A percentile compares a stretch with the other conserved stretches of the same genome.
phyloP scores from a whole-genome alignment of 257 asterid species.

The Primulina tabacum region DNA sequence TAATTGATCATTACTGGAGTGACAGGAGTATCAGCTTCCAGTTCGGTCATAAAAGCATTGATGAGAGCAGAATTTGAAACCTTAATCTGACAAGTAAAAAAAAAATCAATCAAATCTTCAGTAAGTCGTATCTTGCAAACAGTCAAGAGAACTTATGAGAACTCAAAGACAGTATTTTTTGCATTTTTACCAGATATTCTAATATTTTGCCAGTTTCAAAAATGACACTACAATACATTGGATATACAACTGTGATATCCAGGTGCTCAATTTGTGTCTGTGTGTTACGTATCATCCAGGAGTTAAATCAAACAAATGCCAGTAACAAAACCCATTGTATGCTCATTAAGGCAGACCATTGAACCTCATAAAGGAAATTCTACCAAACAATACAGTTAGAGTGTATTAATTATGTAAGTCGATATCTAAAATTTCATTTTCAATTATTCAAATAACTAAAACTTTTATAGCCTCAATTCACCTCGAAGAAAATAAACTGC shows the following conservation, averaged over 20 bases:
- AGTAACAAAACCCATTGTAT: background rate
- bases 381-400: background rate
- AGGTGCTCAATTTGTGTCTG: background rate
- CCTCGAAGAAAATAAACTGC: background rate
- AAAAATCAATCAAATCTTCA: background rate
- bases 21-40: conserved; percentile 86
- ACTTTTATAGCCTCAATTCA: background rate
- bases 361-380: background rate
- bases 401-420: background rate
- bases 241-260: background rate
- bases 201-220: background rate
- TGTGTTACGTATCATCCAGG: background rate
- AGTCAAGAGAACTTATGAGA: background rate
- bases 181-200: background rate
- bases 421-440: background rate
- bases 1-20: conserved; percentile 69
- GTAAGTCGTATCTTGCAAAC: conserved; percentile 5
- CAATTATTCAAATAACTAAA: background rate
- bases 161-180: background rate
- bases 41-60: conserved; percentile 94
- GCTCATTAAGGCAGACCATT: background rate
- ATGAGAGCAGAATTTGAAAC: conserved; percentile 97
- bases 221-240: background rate
- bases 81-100: conserved; percentile 56
- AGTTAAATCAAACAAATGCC: background rate